These are phyloP conservation scores for Diaporthe citrichinensis DNA, from an alignment of 2,329 filamentous ascomycete genomes.

Conservation along the genomic window DNA sequence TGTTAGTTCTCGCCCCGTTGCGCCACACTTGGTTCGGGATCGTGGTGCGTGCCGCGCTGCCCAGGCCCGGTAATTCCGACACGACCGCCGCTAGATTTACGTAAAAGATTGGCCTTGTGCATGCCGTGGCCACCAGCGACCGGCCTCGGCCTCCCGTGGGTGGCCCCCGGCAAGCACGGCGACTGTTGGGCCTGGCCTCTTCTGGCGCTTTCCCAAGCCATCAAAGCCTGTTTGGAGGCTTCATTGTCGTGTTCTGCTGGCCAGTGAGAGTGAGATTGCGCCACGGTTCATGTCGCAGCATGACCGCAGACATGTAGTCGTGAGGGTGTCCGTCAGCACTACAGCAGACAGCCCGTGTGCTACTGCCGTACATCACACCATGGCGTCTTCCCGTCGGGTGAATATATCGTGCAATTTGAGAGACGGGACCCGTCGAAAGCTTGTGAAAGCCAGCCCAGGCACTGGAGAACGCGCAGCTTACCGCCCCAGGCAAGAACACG, in stretches of 20 bases:
- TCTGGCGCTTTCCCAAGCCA: background rate
- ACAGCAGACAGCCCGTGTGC: constrained; percentile 1
- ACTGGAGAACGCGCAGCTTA: background rate
- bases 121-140: constrained; percentile 24
- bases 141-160: constrained; percentile 21
- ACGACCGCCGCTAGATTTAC: constrained; percentile 10
- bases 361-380: constrained; percentile 7
- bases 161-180: constrained; percentile 29
- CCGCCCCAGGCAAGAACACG: background rate
- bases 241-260: background rate
- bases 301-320: constrained; percentile 10
- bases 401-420: constrained; percentile 18
- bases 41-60: constrained; percentile 9
- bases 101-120: constrained; percentile 26
- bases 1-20: background rate
- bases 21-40: constrained; percentile 21
- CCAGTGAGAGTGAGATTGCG: background rate
- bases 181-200: constrained; percentile 11
- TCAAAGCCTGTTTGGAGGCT: background rate
- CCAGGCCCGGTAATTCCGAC: constrained; percentile 18
- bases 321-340: constrained; percentile 24
- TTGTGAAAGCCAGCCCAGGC: background rate
- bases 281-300: background rate
- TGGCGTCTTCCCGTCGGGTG: constrained; percentile 18
- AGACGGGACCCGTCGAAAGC: background rate